These are phyloP conservation scores for Cadophora malorum DNA, from an alignment of 2,329 filamentous ascomycete species.

Conservation along the genomic window DNA sequence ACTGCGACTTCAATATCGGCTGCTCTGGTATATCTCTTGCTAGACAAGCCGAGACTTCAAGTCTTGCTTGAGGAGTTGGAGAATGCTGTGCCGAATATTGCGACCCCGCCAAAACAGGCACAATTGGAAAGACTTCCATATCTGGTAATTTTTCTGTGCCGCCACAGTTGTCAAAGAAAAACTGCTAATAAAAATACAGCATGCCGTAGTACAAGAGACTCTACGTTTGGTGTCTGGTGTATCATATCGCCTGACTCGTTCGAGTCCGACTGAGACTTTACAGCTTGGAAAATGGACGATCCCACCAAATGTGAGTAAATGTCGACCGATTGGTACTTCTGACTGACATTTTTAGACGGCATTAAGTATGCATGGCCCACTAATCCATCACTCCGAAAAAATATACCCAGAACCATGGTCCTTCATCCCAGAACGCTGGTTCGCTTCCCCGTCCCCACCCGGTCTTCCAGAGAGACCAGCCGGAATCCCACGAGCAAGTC, in stretches of 20 bases:
- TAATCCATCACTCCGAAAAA: constrained; percentile 28
- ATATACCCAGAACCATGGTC: constrained; percentile 30
- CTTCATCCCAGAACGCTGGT: constrained; percentile 33
- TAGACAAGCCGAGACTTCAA: constrained; percentile 34
- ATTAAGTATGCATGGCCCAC: constrained; percentile 22
- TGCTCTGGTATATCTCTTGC: constrained; percentile 43
- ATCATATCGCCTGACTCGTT: constrained; percentile 29
- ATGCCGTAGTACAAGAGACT: constrained; percentile 24
- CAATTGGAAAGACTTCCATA: constrained; percentile 53
- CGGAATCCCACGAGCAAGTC: constrained; percentile 22
- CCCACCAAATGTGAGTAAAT: constrained; percentile 24
- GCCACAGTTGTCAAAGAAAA: too few relatives aligned
- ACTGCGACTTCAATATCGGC: constrained; percentile 44
- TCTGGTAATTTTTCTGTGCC: too few relatives aligned
- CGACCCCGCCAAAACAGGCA: constrained; percentile 38
- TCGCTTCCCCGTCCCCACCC: constrained; percentile 16
- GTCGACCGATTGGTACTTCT: too few relatives aligned
- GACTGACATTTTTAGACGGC: constrained; percentile 22
- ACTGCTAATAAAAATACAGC: constrained; percentile 19
- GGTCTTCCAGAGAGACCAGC: constrained; percentile 11
- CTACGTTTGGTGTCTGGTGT: constrained; percentile 28
- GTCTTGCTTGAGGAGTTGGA: constrained; percentile 43
- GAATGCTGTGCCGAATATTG: constrained; percentile 37
- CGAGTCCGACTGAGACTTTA: constrained; percentile 28
- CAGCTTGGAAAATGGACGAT: constrained; percentile 24